These are phyloP conservation scores for Aspergillus indologenus DNA, from an alignment of 495 filamentous ascomycete genomes.

Conservation along the genomic window DNA sequence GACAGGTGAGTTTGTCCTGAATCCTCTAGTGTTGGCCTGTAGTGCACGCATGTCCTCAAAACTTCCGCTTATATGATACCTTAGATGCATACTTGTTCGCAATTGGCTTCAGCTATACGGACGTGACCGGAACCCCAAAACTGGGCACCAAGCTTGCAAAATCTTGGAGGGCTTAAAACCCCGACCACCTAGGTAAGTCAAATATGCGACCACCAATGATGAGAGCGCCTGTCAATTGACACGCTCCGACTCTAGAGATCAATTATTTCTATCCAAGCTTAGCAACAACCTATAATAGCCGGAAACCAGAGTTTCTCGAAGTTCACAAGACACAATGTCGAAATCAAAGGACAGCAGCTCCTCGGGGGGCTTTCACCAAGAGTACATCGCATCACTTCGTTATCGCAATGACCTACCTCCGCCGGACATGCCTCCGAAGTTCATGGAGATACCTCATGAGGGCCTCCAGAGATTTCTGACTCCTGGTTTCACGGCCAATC, in stretches of 20 bases:
- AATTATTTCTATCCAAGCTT: neutral
- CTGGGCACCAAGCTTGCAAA: neutral
- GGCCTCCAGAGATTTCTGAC: slow-evolving; percentile 85
- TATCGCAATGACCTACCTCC: slow-evolving; percentile 94
- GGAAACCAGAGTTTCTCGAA: neutral
- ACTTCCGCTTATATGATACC: neutral
- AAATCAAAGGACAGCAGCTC: slow-evolving; percentile 44
- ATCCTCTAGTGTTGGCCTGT: neutral
- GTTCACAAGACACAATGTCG: slow-evolving; percentile 21
- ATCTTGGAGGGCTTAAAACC: neutral
- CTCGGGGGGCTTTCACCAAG: slow-evolving; percentile 75
- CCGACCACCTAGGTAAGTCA: neutral
- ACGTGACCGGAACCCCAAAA: neutral
- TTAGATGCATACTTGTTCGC: neutral
- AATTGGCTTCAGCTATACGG: neutral
- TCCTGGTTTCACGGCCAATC: slow-evolving; percentile 78
- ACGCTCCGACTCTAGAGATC: neutral
- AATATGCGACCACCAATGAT: neutral
- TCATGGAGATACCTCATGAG: slow-evolving; percentile 91
- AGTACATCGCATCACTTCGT: slow-evolving; percentile 91
- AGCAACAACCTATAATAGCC: neutral
- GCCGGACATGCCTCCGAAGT: slow-evolving; percentile 88
- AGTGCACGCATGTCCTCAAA: neutral
- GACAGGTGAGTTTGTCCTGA: slow-evolving; percentile 22
- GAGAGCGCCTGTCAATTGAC: neutral